phyloP scores from a whole-genome alignment of 2,329 filamentous ascomycete genomes.

The Phoma sp. region DNA sequence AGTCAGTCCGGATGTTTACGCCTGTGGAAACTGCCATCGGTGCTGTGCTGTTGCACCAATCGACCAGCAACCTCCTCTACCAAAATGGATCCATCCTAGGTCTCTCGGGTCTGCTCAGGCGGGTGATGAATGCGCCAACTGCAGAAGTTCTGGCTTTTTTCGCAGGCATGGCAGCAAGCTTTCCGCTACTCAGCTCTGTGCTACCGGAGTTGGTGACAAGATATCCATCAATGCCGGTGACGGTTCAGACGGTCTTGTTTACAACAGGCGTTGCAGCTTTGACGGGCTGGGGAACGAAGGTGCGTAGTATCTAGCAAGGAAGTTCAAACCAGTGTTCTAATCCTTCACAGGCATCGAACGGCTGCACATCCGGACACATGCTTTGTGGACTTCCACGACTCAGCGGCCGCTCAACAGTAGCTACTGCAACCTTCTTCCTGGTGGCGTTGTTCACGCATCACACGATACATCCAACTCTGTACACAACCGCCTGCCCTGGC shows the following conservation, averaged over 20 bases:
- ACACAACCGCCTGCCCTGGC: constrained; percentile 45
- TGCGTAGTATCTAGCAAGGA: constrained; percentile 24
- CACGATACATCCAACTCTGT: constrained; percentile 51
- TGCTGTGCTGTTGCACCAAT: constrained; percentile 58
- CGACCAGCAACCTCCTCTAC: constrained; percentile 56
- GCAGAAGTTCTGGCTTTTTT: constrained; percentile 54
- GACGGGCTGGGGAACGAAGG: constrained; percentile 61
- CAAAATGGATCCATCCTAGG: constrained; percentile 60
- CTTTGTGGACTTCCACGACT: constrained; percentile 59
- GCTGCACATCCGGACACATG: constrained; percentile 63
- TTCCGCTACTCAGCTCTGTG: constrained; percentile 49
- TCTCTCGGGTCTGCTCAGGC: constrained; percentile 55
- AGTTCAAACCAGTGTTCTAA: constrained; percentile 11
- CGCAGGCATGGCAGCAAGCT: constrained; percentile 54
- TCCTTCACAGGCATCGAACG: constrained; percentile 40
- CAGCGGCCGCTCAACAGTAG: constrained; percentile 57
- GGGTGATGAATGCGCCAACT: constrained; percentile 49
- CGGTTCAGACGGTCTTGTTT: constrained; percentile 35
- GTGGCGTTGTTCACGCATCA: constrained; percentile 43
- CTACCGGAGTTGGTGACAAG: constrained; percentile 53
- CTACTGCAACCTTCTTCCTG: constrained; percentile 47
- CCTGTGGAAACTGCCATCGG: constrained; percentile 59
- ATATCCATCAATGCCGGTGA: not conserved
- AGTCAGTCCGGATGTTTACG: constrained; percentile 55
- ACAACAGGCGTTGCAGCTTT: constrained; percentile 53